These are phyloP conservation scores for Pisolithus thermaeus DNA, from an alignment of 1,284 basidiomycete species.

Conservation along the genomic window DNA sequence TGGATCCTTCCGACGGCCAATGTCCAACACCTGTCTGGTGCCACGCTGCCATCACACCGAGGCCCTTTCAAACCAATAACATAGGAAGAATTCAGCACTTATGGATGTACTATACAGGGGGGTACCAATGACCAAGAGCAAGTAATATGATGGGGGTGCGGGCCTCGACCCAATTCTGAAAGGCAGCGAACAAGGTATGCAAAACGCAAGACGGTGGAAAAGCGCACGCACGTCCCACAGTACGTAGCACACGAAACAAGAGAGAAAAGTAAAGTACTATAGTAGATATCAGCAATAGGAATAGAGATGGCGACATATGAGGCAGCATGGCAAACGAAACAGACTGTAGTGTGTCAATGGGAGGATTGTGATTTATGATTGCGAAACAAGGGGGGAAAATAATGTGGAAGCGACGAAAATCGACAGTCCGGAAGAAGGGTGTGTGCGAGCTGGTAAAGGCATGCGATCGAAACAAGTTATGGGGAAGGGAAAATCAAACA, in stretches of 20 bases:
- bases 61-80: not conserved
- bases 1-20: not conserved
- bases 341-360: slow-evolving; percentile 12
- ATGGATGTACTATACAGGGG: slow-evolving; percentile 8
- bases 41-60: too few species aligned
- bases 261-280: slow-evolving; percentile 25
- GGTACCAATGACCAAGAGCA: not conserved
- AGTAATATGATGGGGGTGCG: slow-evolving; percentile 1
- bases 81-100: slow-evolving; percentile 7
- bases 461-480: slow-evolving; percentile 24
- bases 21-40: too few species aligned
- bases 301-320: slow-evolving; percentile 15
- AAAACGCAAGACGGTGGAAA: slow-evolving; percentile 11
- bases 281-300: slow-evolving; percentile 28
- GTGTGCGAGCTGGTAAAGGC: slow-evolving; percentile 6
- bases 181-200: slow-evolving; percentile 17
- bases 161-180: slow-evolving; percentile 10
- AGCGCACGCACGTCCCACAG: slow-evolving; percentile 6
- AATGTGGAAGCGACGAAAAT: slow-evolving; percentile 22
- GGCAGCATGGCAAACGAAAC: slow-evolving; percentile 10
- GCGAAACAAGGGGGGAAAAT: slow-evolving; percentile 19
- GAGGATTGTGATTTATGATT: slow-evolving; percentile 27
- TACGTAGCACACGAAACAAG: slow-evolving; percentile 8
- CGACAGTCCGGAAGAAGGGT: slow-evolving; percentile 9
- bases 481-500: slow-evolving; percentile 29